Conservation (phyloP, 1,139 yeast genomes). For the Saccharomyces hybrid region DNA sequence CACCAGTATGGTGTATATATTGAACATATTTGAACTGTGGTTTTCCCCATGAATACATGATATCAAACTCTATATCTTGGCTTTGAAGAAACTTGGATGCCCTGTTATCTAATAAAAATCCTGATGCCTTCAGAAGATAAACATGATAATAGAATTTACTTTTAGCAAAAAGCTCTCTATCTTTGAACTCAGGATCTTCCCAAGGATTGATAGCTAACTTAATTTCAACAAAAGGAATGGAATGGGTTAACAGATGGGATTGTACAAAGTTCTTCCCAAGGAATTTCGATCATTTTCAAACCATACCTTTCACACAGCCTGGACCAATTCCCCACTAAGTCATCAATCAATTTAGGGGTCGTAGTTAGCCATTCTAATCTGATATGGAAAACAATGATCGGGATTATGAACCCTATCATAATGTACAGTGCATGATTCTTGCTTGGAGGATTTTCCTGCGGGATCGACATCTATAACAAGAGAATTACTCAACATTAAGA, state of each 20-base stretch:
- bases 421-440: slow-evolving; percentile 75
- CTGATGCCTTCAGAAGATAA: slow-evolving; percentile 57
- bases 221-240: slow-evolving; percentile 74
- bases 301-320: slow-evolving; percentile 84
- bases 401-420: slow-evolving; percentile 91
- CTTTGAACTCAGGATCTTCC: slow-evolving; percentile 48
- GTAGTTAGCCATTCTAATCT: slow-evolving; percentile 90
- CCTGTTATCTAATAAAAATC: slow-evolving; percentile 74
- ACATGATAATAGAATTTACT: slow-evolving; percentile 55
- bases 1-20: slow-evolving; percentile 82
- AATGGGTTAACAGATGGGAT: slow-evolving; percentile 76
- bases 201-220: slow-evolving; percentile 61
- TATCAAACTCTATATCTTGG: slow-evolving; percentile 45
- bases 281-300: slow-evolving; percentile 78
- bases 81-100: slow-evolving; percentile 58
- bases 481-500: slow-evolving; percentile 38
- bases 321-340: slow-evolving; percentile 72
- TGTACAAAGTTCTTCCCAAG: slow-evolving; percentile 78
- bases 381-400: slow-evolving; percentile 86
- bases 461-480: slow-evolving; percentile 76
- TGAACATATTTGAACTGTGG: slow-evolving; percentile 80
- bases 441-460: slow-evolving; percentile 57
- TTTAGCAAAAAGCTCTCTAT: slow-evolving; percentile 34
- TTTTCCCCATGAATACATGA: slow-evolving; percentile 84
- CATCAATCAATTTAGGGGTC: slow-evolving; percentile 83